Base-by-base conservation (phyloP, 2,329 filamentous ascomycete species). In the Pleoardoris graminearum region DNA sequence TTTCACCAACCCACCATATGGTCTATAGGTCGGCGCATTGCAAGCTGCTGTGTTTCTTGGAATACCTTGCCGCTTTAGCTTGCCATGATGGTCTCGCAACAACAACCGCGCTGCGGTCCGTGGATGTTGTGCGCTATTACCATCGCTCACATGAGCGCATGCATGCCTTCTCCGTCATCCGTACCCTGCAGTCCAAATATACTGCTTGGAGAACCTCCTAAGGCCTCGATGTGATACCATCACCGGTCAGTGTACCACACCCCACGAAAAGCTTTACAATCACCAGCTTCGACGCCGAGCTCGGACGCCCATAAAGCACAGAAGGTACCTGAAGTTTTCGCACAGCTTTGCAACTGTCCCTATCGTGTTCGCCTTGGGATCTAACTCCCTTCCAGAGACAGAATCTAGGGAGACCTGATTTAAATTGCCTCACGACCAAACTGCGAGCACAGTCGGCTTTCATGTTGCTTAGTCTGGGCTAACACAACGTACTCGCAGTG, bases 1-100 rank as follows among this genome's bases (percentile, higher is more conserved):
- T 61, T 63, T 69, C 63, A 62, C 68, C 68, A 69, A 71, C 70
- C 46, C 69, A 70, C 62, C 63, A 71, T n/a, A 53, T 39, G 11
- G 38, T 50, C 66, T 59, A 72, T 73, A 72, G 70, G 70, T 62
- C 60, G 55, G 60, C 63, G 60, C 48, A 57, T 60, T 62, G 62
- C 67, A 63, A 72, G 70, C 68, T 70, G 70, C 64, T 53, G 37
- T 53, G 42, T 59, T 64, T 65, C 62, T 61, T 65, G 61, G 62
- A 65, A 60, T 60, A 65, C 61, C 61, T 64, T 67, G 67, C 69
- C 68, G 65, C 57, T 70, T 70, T 70, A 65, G 69, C 66, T 67
- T 55, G 58, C 68, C 68, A 71, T 73, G n/a, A n/a, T n/a, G 68
- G 61, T 65, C 63, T 56, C 7, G 19, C 60, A 58, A 60, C 61